Evolutionary conservation across 163 green algal genomes (phyloP), one percentile per base, ranked within the genome.

Genomic region (Scenedesmus sp.): DNA sequence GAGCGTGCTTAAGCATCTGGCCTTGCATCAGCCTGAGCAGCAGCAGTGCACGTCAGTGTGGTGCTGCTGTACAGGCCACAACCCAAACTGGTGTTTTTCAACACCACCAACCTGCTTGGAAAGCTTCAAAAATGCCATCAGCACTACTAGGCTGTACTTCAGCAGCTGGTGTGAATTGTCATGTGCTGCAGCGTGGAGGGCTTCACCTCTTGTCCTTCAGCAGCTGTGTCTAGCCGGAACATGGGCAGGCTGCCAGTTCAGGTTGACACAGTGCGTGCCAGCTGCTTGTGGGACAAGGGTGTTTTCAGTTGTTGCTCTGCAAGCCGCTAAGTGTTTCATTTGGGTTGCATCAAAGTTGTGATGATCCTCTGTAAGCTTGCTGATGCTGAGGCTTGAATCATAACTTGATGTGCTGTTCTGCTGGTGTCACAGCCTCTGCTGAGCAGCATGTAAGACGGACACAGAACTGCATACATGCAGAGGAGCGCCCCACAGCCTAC

Each of bases 1-100:
- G 65, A 76, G 65, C 65, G 65, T 76, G 65, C 65, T 20, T 65
- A 98, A 98, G 96, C 97, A 98, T 95, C 96, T 98, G 90, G 97
- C 97, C 89, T 40, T 26, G 30, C 30, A 76, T 26, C 65, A 76
- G 65, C 65, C 65, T 76, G 65, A 76, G 30, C 65, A 76, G 65
- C 65, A 76, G 65, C 65, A 40, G 26, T 40, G 6, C 65, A 76
- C 65, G 30, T 76, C 2, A 7, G 65, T 76, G 65, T 76, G 40
- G 35, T 46, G 40, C 73, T n/a, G 37, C 73, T 49, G 73, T n/a
- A n/a, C 73, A 83, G 37, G 40, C 1, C 73, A 46, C 24, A 49
- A 46, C 37, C 73, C 18, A 86, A 86, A 86, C 42, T 86, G 81
- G 81, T 86, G 81, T 86, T 86, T 86, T 86, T 86, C 81, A 86